phyloP scores from a whole-genome alignment of 768 basidiomycete genomes.

The Podaxis pistillaris region DNA sequence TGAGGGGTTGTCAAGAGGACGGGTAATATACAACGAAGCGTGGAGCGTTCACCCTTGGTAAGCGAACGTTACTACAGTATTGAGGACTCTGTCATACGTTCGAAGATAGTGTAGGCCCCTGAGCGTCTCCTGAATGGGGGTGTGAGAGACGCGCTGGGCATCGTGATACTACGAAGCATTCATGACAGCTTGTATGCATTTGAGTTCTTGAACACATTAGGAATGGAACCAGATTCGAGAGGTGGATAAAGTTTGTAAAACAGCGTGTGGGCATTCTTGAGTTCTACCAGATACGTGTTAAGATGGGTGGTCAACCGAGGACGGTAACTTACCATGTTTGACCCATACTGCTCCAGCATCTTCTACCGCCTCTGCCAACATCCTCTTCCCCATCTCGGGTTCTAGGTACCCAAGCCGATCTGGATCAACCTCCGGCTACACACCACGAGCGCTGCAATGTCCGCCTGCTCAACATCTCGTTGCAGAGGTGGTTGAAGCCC shows the following conservation, averaged over 20 bases:
- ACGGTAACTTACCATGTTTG: conserved; percentile 61
- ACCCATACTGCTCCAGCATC: conserved; percentile 74
- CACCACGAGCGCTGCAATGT: conserved; percentile 80
- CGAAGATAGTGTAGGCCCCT: conserved; percentile 75
- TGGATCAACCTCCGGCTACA: conserved; percentile 72
- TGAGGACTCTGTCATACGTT: conserved; percentile 74
- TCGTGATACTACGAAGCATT: conserved; percentile 37
- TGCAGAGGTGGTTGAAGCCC: conserved; percentile 53
- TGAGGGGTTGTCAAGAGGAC: conserved; percentile 29
- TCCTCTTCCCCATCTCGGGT: conserved; percentile 43
- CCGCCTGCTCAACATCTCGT: conserved; percentile 81
- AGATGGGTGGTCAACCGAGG: background rate
- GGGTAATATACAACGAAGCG: conserved; percentile 55
- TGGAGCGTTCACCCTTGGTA: conserved; percentile 83
- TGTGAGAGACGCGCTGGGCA: conserved; percentile 47
- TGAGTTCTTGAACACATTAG: conserved; percentile 26
- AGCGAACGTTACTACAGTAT: conserved; percentile 60
- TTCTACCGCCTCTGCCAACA: conserved; percentile 51
- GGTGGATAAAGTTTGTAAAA: conserved; percentile 60
- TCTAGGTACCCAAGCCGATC: conserved; percentile 52
- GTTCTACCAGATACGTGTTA: conserved; percentile 36
- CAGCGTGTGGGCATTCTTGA: conserved; percentile 56
- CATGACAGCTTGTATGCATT: conserved; percentile 46
- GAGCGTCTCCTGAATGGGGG: conserved; percentile 27
- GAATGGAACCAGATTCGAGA: conserved; percentile 40